Evolutionary conservation across 2,329 filamentous ascomycete genomes (phyloP).

Genomic region (Escovopsis weberi): DNA sequence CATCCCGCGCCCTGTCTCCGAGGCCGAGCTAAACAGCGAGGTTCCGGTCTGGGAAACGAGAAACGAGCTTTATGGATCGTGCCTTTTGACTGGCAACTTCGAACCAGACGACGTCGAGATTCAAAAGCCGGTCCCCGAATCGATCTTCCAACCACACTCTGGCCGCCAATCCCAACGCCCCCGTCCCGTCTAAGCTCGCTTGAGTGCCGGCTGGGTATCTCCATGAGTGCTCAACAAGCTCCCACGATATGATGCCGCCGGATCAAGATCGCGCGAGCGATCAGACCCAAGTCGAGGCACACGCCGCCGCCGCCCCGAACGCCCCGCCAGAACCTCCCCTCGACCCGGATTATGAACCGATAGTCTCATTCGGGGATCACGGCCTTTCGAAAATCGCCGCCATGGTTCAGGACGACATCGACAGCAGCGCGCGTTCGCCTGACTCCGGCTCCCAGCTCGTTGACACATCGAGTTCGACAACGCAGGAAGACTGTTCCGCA

Average conservation of each 20-base stretch:
- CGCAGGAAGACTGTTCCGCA: constrained; percentile 15
- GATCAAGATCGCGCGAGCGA: constrained; percentile 17
- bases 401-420: constrained; percentile 5
- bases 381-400: constrained; percentile 2
- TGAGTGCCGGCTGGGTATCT: too few species aligned
- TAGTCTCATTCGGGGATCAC: constrained; percentile 7
- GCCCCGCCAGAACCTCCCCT: constrained; percentile 4
- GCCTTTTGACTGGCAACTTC: neutral
- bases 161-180: too few species aligned
- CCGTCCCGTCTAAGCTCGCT: too few species aligned
- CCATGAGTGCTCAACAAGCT: neutral
- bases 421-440: constrained; percentile 13
- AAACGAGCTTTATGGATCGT: too few species aligned
- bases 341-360: constrained; percentile 6
- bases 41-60: too few species aligned
- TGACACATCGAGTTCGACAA: too few species aligned
- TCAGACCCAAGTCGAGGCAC: constrained; percentile 15
- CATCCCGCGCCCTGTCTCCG: neutral
- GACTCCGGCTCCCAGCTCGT: constrained; percentile 9
- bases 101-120: neutral
- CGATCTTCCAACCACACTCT: too few species aligned
- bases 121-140: neutral
- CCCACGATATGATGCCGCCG: constrained; percentile 18
- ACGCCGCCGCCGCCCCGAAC: constrained; percentile 11
- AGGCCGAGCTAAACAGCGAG: neutral